Evolutionary conservation across 305 asterid species (phyloP), one percentile per base, ranked within the genome.

Genomic region (Fraxinus angustifolia): DNA sequence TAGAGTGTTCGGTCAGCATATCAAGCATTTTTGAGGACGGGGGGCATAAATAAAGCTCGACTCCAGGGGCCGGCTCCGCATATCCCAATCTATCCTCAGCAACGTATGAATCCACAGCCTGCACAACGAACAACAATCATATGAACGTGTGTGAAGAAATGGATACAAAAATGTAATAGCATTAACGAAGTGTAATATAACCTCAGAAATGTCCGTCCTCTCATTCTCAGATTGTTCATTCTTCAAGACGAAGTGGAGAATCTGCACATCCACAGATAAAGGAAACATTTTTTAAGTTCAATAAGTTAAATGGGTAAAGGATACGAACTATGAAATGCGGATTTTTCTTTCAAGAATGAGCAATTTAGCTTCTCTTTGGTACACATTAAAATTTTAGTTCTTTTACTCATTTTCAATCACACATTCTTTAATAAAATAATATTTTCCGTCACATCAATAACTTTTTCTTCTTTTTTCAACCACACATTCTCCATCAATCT

Each of bases 1-100:
- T 91, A 1, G 84, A 82, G 0, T 83, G 87, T 83, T 88, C 90
- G 87, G 88, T 84, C 72, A 96, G 85, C 91, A 91, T 88, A 14
- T 90, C 93, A 1, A 84, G 48, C 56, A 89, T 86, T 76, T 86
- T 89, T 3, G 87, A 73, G 8, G 89, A 86, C 1, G 93, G 87
- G 0, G 99, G 98, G 84, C 98, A 94, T 23, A 96, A 85, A 82
- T 96, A 96, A 8, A 96, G 95, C 72, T 96, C 99, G 45, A 89
- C 93, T 0, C 97, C 98, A 0, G 92, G 48, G 26, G 85, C 85
- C 0, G 98, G 98, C 83, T 96, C 99, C 0, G 96, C 98, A 28
- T 87, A 96, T 35, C 99, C 99, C 81, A 94, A 60, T 88, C 98
- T 92, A 85, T 90, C 92, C 48, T 96, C 99, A 3, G 85, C 73